These are phyloP conservation scores for Cryptosporidium meleagridis DNA, from an alignment of 169 alveolate genomes.

Conservation along the genomic window DNA sequence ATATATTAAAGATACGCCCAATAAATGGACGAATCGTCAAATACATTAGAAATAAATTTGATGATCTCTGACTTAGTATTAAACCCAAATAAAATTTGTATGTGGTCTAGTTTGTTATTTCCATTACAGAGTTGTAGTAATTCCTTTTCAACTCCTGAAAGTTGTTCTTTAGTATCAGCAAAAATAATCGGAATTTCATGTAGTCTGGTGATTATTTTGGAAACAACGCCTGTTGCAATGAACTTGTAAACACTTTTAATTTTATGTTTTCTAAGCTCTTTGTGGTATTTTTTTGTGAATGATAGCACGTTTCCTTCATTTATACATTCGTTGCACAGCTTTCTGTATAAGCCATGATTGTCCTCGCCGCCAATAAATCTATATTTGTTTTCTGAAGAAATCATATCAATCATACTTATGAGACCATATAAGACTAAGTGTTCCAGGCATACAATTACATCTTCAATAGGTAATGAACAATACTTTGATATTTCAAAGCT, in stretches of 20 bases:
- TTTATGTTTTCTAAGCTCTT: not conserved
- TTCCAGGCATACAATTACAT: constrained; percentile 52
- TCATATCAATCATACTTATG: constrained; percentile 52
- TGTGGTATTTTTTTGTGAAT: constrained; percentile 27
- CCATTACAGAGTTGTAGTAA: constrained; percentile 31
- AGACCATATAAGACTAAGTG: constrained; percentile 38
- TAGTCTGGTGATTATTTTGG: constrained; percentile 29
- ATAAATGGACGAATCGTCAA: constrained; percentile 10
- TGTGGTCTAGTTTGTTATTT: constrained; percentile 11
- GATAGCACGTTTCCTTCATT: constrained; percentile 39
- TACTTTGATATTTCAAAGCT: constrained; percentile 43
- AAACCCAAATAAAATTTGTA: constrained; percentile 51
- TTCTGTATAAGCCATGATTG: constrained; percentile 15
- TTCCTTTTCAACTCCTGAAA: not conserved
- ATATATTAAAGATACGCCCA: constrained; percentile 67
- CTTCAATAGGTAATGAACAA: constrained; percentile 27
- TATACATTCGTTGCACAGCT: constrained; percentile 28
- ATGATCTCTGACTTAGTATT: constrained; percentile 17
- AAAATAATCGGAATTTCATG: constrained; percentile 52
- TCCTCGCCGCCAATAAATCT: constrained; percentile 45
- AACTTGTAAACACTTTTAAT: constrained; percentile 27
- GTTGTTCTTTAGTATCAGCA: not conserved
- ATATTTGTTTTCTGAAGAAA: constrained; percentile 52
- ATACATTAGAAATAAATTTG: not conserved
- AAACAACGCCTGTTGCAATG: constrained; percentile 21